Evolutionary conservation across 768 basidiomycete species (phyloP).

Genomic region (Tylopilus plumbeoviolaceoides): DNA sequence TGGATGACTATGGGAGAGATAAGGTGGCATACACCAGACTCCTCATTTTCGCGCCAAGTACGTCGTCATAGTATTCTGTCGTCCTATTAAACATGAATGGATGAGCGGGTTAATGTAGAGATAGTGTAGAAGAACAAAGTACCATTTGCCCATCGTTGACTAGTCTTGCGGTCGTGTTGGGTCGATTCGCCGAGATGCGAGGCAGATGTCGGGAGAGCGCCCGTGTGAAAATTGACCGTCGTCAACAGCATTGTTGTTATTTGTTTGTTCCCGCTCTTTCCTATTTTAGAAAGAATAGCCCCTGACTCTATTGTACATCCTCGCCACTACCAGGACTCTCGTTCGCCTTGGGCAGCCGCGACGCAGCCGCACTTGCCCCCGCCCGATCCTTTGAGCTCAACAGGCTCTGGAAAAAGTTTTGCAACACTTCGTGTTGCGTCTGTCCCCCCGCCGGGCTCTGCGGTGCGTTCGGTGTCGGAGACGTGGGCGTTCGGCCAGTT

Average conservation of each 20-base stretch:
- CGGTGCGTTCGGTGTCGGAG: conserved; percentile 35
- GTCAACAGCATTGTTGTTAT: conserved; percentile 19
- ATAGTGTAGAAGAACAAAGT: conserved; percentile 14
- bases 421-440: conserved; percentile 77
- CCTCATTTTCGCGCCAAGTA: conserved; percentile 71
- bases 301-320: conserved; percentile 20
- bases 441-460: conserved; percentile 52
- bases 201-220: conserved; percentile 19
- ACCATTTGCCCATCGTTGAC: conserved; percentile 70
- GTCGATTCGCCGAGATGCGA: conserved; percentile 14
- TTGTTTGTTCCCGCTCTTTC: conserved; percentile 7
- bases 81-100: conserved; percentile 45
- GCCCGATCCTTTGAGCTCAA: conserved; percentile 64
- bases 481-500: conserved; percentile 34
- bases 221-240: conserved; percentile 20
- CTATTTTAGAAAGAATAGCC: not conserved
- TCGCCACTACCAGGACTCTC: conserved; percentile 35
- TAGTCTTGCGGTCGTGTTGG: conserved; percentile 2
- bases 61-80: conserved; percentile 65
- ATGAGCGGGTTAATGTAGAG: not conserved
- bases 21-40: conserved; percentile 60
- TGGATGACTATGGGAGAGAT: not conserved
- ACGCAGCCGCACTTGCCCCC: conserved; percentile 32
- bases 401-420: conserved; percentile 85
- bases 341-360: conserved; percentile 30